phyloP scores from a whole-genome alignment of 2,329 filamentous ascomycete species.

The Bipolaris sorokiniana region DNA sequence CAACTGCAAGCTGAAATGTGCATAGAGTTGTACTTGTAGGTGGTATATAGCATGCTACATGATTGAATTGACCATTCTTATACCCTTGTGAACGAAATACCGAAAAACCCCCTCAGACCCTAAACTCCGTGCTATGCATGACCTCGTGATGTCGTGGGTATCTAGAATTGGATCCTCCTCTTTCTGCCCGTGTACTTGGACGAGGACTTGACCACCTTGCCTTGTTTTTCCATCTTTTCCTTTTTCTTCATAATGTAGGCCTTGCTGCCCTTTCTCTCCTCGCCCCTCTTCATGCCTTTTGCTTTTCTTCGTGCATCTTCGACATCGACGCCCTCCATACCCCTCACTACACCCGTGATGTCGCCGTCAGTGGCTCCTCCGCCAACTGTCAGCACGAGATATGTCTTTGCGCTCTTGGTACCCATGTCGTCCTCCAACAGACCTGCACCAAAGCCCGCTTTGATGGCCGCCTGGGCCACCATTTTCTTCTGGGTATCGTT shows the following conservation, averaged over 20 bases:
- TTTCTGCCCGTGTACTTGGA: slow-evolving; percentile 96
- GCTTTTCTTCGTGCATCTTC: slow-evolving; percentile 59
- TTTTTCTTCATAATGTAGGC: slow-evolving; percentile 86
- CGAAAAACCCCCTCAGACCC: slow-evolving; percentile 13
- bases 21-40: slow-evolving; percentile 52
- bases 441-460: slow-evolving; percentile 93
- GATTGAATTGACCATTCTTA: slow-evolving; percentile 44
- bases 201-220: slow-evolving; percentile 88
- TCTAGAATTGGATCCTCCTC: slow-evolving; percentile 76
- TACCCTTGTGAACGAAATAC: slow-evolving; percentile 28
- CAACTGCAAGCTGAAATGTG: slow-evolving; percentile 41
- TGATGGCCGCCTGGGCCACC: slow-evolving; percentile 89
- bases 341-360: slow-evolving; percentile 87
- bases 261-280: slow-evolving; percentile 80
- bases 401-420: slow-evolving; percentile 97
- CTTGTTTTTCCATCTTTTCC: slow-evolving; percentile 92
- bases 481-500: slow-evolving; percentile 90
- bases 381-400: slow-evolving; percentile 90
- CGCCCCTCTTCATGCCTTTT: slow-evolving; percentile 60
- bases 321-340: slow-evolving; percentile 86
- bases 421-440: slow-evolving; percentile 93
- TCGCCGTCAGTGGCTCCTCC: slow-evolving; percentile 68
- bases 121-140: slow-evolving; percentile 47
- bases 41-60: slow-evolving; percentile 50
- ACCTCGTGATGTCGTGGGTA: slow-evolving; percentile 32